These are phyloP conservation scores for Ophiosphaerella narmari DNA, from an alignment of 2,329 filamentous ascomycete genomes.

Conservation along the genomic window DNA sequence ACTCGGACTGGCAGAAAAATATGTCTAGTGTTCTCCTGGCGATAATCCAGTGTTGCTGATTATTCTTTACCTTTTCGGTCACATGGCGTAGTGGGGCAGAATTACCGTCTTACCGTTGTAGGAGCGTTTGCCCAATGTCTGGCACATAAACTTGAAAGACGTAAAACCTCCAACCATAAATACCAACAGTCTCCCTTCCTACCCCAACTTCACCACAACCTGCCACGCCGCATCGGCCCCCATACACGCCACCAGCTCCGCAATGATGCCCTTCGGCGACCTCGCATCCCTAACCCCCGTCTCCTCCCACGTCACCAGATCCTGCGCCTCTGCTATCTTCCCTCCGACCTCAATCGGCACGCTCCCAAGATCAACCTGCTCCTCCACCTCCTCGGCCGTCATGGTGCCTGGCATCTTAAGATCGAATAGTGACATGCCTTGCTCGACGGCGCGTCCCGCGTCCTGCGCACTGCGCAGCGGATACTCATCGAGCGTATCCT, in stretches of 20 bases:
- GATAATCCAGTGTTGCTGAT: no score
- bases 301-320: conserved; percentile 65
- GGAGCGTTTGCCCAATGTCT: no score
- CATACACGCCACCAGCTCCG: conserved; percentile 69
- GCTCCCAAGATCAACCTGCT: conserved; percentile 60
- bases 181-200: background rate
- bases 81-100: no score
- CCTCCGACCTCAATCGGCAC: conserved; percentile 59
- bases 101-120: no score
- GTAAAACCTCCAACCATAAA: no score
- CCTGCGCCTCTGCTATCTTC: conserved; percentile 45
- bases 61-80: no score
- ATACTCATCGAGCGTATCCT: conserved; percentile 26
- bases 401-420: conserved; percentile 71
- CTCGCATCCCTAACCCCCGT: conserved; percentile 56
- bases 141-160: no score
- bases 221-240: conserved; percentile 63
- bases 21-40: no score
- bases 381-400: conserved; percentile 57
- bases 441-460: conserved; percentile 40
- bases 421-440: conserved; percentile 58
- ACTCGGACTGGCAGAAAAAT: no score
- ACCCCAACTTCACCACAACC: conserved; percentile 63
- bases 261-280: conserved; percentile 65
- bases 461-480: conserved; percentile 32